Conservation (phyloP, 2,329 filamentous ascomycete species). For the Calonectria hawksworthii region DNA sequence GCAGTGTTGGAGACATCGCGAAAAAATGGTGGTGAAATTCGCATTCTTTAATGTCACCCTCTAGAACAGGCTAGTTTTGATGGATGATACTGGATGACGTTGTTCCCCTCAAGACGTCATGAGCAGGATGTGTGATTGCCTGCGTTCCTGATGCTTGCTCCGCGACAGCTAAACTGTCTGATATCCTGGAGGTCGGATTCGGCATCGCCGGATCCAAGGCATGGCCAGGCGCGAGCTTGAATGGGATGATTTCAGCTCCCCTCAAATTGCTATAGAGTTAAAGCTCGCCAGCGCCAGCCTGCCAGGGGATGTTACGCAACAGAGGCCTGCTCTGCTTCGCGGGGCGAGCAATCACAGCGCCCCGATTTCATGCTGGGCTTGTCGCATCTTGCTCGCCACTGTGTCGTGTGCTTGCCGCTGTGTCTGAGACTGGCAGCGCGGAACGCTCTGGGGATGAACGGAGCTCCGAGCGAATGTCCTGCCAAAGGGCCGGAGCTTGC, state of each 20-base stretch:
- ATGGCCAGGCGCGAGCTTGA: neutral
- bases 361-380: neutral
- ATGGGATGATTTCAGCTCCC: neutral
- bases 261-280: neutral
- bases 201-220: neutral
- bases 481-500: conserved; percentile 12
- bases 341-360: neutral
- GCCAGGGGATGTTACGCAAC: neutral
- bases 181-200: neutral
- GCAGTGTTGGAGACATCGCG: too few relatives aligned
- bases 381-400: neutral
- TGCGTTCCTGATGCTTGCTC: neutral
- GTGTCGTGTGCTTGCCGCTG: neutral
- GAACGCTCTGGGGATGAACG: conserved; percentile 6
- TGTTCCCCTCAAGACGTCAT: neutral
- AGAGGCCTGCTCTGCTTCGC: neutral
- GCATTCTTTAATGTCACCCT: neutral
- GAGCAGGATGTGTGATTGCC: neutral
- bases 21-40: neutral
- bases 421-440: conserved; percentile 1
- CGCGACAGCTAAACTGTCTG: neutral
- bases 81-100: neutral
- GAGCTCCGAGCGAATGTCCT: conserved; percentile 2
- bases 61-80: neutral
- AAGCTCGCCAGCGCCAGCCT: neutral